phyloP scores from a whole-genome alignment of 2,329 filamentous ascomycete genomes.

The Trichoderma asperellum region DNA sequence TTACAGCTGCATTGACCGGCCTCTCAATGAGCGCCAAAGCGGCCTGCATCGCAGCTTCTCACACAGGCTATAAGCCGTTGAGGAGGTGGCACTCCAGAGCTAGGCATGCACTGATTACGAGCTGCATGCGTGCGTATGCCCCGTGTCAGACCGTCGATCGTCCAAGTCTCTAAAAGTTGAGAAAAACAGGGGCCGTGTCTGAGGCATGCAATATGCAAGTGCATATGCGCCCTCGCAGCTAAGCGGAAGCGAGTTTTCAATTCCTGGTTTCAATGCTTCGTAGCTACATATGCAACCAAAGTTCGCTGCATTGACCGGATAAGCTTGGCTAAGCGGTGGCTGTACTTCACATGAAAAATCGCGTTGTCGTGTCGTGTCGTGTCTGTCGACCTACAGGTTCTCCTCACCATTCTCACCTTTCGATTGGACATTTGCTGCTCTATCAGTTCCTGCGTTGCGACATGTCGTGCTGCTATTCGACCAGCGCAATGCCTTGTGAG shows the following conservation, averaged over 20 bases:
- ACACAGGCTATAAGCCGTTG: conserved; percentile 11
- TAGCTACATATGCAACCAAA: conserved; percentile 21
- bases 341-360: conserved; percentile 21
- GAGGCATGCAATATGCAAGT: conserved; percentile 17
- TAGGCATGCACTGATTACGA: conserved; percentile 18
- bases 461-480: conserved; percentile 27
- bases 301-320: conserved; percentile 15
- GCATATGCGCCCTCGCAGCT: conserved; percentile 16
- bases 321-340: conserved; percentile 12
- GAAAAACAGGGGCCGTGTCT: conserved; percentile 2
- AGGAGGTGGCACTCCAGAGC: conserved; percentile 1
- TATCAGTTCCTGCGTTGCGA: conserved; percentile 27
- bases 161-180: conserved; percentile 21
- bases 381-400: conserved; percentile 3
- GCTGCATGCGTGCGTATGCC: conserved; percentile 22
- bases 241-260: conserved; percentile 9
- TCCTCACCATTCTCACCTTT: not conserved
- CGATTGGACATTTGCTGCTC: conserved; percentile 10
- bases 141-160: conserved; percentile 27
- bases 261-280: not conserved
- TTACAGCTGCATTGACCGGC: conserved; percentile 33
- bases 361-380: conserved; percentile 26
- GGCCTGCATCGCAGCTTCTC: conserved; percentile 6
- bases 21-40: conserved; percentile 30
- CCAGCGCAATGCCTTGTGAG: conserved; percentile 24